A percentile compares a stretch with the other conserved stretches of the same genome.
Conservation (phyloP, 306 rosid species). For the Acacia crassicarpa region DNA sequence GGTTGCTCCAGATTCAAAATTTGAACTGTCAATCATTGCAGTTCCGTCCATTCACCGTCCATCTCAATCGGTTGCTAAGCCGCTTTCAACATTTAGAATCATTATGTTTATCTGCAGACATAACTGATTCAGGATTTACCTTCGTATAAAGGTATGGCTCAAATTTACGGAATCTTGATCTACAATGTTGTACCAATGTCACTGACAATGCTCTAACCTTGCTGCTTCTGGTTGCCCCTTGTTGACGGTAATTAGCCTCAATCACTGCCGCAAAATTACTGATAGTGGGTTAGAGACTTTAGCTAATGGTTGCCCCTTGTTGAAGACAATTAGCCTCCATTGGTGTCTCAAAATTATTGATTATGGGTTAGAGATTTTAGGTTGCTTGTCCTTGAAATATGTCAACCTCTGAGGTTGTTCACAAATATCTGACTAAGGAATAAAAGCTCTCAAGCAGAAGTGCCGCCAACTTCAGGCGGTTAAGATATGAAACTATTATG, state of each 20-base stretch:
- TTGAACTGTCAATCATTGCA: too few species aligned
- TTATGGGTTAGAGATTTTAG: not conserved
- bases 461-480: too few species aligned
- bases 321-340: too few species aligned
- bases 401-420: constrained; percentile 54
- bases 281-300: constrained; percentile 52
- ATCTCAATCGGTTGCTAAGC: constrained; percentile 46
- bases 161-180: constrained; percentile 45
- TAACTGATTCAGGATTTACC: constrained; percentile 51
- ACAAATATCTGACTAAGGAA: constrained; percentile 51
- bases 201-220: constrained; percentile 55
- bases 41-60: constrained; percentile 45
- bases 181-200: constrained; percentile 55
- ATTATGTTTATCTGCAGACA: constrained; percentile 48
- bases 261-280: constrained; percentile 44
- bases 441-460: constrained; percentile 44
- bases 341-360: too few species aligned
- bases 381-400: constrained; percentile 46
- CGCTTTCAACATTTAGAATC: constrained; percentile 63
- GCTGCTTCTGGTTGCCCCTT: constrained; percentile 49
- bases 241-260: constrained; percentile 49
- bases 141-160: constrained; percentile 48
- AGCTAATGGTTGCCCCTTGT: not conserved
- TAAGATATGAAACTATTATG: too few species aligned
- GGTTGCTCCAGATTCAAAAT: too few species aligned